Percentiles rank a stretch among this genome's conserved stretches.
Evolutionary conservation across 2,329 filamentous ascomycete species (phyloP).

Genomic region (Microdochium nivale): DNA sequence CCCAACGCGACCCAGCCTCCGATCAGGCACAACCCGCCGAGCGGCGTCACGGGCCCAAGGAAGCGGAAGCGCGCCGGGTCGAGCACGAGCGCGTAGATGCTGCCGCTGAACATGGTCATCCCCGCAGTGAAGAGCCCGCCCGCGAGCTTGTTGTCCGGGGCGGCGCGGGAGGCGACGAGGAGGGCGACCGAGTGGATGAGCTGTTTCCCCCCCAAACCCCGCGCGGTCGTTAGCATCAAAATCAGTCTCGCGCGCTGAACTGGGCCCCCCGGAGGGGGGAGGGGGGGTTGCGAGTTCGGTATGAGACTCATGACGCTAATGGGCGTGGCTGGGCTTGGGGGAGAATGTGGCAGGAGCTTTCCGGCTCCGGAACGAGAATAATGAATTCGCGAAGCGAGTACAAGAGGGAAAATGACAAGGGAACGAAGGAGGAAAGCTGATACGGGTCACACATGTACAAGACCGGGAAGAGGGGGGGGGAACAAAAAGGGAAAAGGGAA

Average conservation of each 20-base stretch:
- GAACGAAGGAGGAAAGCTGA: not conserved
- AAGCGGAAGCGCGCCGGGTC: conserved; percentile 50
- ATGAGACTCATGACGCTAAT: no score
- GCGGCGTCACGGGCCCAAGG: conserved; percentile 55
- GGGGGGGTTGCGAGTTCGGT: no score
- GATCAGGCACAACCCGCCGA: conserved; percentile 57
- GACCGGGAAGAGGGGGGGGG: no score
- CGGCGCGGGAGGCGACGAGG: conserved; percentile 42
- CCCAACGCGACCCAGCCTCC: conserved; percentile 48
- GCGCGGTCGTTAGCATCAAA: no score
- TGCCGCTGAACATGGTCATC: conserved; percentile 60
- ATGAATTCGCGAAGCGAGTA: no score
- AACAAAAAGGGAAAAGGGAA: no score
- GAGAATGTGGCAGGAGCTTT: no score
- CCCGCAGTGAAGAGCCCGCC: conserved; percentile 52
- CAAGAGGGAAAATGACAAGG: not conserved
- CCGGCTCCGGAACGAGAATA: no score
- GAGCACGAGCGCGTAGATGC: conserved; percentile 55
- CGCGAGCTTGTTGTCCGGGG: conserved; percentile 47
- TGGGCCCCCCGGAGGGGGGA: no score
- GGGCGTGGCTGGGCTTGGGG: no score
- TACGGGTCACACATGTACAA: not conserved
- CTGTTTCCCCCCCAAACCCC: no score
- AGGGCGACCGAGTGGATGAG: conserved; percentile 54
- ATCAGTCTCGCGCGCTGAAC: no score